Conservation (phyloP, 2,329 filamentous ascomycete genomes). For the Pseudopyricularia cyperi region DNA sequence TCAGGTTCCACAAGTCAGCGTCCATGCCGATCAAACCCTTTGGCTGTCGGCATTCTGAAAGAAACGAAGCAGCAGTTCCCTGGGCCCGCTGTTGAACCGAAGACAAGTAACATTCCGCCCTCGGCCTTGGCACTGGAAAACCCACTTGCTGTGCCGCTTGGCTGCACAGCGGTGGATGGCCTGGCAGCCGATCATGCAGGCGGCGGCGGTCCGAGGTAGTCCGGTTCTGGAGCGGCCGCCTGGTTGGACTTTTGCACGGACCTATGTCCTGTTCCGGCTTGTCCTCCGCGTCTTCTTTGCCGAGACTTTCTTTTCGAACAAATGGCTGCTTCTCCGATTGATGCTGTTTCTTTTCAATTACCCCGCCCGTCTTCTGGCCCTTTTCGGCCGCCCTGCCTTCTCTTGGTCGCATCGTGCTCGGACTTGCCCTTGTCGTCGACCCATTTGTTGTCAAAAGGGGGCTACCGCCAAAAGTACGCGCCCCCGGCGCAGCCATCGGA, state of each 20-base stretch:
- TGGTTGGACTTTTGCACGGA: background rate
- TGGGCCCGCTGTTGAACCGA: conserved; percentile 1
- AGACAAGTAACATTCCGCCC: background rate
- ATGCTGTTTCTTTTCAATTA: background rate
- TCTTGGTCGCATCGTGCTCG: too few species aligned
- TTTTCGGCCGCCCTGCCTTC: background rate
- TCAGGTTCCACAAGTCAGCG: background rate
- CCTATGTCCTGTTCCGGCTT: background rate
- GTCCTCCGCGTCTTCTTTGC: background rate
- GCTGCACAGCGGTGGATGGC: background rate
- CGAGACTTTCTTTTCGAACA: background rate
- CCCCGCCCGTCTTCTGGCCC: background rate
- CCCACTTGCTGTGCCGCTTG: background rate
- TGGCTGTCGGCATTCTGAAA: background rate
- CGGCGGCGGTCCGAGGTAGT: background rate
- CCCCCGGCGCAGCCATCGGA: background rate
- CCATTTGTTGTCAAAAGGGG: background rate
- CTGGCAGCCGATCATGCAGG: conserved; percentile 1
- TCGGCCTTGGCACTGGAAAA: background rate
- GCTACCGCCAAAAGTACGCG: background rate
- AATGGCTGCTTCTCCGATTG: background rate
- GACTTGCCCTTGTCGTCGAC: background rate
- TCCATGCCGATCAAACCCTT: background rate
- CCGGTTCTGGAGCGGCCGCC: background rate
- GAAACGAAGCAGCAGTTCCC: background rate